These are phyloP conservation scores for Yamadazyma takamatsuzukensis DNA, from an alignment of 805 yeast species.

Conservation along the genomic window DNA sequence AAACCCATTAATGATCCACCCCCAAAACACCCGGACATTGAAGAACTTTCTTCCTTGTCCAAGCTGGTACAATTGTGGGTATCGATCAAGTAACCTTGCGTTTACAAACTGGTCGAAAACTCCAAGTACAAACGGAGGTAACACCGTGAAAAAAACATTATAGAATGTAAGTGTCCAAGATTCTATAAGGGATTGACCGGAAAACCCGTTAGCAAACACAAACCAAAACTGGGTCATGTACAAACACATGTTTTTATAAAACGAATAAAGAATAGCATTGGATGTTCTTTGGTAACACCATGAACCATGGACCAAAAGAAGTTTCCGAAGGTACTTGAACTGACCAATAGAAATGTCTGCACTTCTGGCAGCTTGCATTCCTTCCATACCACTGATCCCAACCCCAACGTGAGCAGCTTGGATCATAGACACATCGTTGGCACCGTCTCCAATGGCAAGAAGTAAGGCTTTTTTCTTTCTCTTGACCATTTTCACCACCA, in stretches of 20 bases:
- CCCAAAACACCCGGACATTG: conserved; percentile 91
- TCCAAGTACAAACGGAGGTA: conserved; percentile 95
- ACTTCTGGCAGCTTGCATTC: conserved; percentile 98
- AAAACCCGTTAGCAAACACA: conserved; percentile 85
- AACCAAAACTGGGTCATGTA: conserved; percentile 99
- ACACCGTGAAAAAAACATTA: conserved; percentile 88
- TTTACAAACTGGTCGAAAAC: conserved; percentile 95
- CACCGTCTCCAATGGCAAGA: conserved; percentile 97
- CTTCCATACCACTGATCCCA: conserved; percentile 99
- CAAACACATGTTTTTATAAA: conserved; percentile 91
- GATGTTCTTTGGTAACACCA: conserved; percentile 97
- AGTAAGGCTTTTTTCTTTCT: conserved; percentile 70
- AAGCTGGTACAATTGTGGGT: conserved; percentile 86
- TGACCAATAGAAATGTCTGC: conserved; percentile 98
- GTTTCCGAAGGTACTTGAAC: conserved; percentile 77
- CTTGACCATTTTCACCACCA: conserved; percentile 93
- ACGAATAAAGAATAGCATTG: conserved; percentile 88
- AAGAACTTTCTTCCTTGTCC: conserved; percentile 89
- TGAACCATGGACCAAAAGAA: conserved; percentile 89
- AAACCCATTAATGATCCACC: conserved; percentile 95
- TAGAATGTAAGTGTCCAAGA: conserved; percentile 97
- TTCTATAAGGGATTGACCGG: conserved; percentile 94
- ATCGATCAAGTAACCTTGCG: conserved; percentile 82
- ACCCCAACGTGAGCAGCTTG: conserved; percentile 99
- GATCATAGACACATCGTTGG: conserved; percentile 98